Conservation (phyloP, 78 protist species). For the Isochrysis galbana region DNA sequence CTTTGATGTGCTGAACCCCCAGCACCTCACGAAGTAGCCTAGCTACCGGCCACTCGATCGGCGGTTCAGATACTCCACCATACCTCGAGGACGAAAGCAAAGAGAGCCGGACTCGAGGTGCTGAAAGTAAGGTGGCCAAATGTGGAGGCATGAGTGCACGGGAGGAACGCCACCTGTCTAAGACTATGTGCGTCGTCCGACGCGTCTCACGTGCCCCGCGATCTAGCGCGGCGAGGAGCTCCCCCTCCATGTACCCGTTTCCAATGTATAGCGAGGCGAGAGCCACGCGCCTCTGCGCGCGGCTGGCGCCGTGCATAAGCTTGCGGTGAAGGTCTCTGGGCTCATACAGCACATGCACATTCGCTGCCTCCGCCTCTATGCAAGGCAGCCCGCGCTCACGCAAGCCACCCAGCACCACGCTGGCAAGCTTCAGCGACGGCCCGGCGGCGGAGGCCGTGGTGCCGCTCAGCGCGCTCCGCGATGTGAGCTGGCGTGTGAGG, state of each 20-base stretch:
- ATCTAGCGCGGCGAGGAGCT: background rate
- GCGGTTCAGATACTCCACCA: background rate
- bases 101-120: background rate
- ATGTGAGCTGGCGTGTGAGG: too few relatives aligned
- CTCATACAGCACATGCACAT: background rate
- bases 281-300: background rate
- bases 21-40: constrained; percentile 56
- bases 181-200: background rate
- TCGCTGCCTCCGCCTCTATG: background rate
- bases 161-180: constrained; percentile 2
- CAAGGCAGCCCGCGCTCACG: background rate
- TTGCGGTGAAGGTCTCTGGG: background rate
- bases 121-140: background rate
- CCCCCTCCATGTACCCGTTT: background rate
- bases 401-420: background rate
- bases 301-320: background rate
- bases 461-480: too few relatives aligned
- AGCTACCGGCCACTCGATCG: background rate
- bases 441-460: too few relatives aligned
- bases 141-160: background rate
- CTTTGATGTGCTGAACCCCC: constrained; percentile 68
- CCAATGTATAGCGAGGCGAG: background rate
- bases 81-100: background rate
- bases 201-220: background rate
- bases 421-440: too few relatives aligned